These are phyloP conservation scores for Gelatoporia subvermispora DNA, from an alignment of 768 basidiomycete species.

Conservation along the genomic window DNA sequence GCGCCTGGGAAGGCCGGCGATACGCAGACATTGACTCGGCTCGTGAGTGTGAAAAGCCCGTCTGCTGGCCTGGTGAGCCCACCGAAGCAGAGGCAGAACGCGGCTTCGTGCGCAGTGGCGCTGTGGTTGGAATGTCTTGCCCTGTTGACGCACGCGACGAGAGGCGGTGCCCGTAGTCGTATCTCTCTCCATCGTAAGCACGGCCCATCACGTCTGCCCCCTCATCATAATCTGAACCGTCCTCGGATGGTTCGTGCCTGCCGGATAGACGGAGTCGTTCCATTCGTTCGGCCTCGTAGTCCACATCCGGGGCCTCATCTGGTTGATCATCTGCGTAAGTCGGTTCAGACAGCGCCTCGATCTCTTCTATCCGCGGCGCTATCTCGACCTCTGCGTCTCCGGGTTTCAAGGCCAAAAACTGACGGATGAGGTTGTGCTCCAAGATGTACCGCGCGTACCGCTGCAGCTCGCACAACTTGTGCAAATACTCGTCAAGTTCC, in stretches of 20 bases:
- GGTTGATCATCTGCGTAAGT: conserved; percentile 1
- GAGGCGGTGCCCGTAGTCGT: conserved; percentile 9
- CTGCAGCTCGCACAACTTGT: conserved; percentile 70
- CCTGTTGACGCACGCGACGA: neutral
- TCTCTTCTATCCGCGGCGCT: conserved; percentile 53
- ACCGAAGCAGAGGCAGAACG: neutral
- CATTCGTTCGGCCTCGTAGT: conserved; percentile 43
- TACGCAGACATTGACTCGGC: conserved; percentile 13
- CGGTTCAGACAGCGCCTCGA: conserved; percentile 43
- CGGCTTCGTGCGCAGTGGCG: conserved; percentile 6
- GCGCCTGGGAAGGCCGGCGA: conserved; percentile 8
- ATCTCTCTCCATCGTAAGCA: conserved; percentile 10
- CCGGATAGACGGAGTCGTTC: conserved; percentile 44
- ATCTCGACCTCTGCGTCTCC: conserved; percentile 78
- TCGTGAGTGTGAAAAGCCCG: conserved; percentile 8
- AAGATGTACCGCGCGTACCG: conserved; percentile 74
- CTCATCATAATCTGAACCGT: conserved; percentile 51
- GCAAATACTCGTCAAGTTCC: conserved; percentile 88
- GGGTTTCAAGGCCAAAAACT: conserved; percentile 79
- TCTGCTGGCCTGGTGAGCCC: too few species aligned
- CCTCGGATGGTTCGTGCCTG: conserved; percentile 45
- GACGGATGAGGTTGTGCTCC: conserved; percentile 72
- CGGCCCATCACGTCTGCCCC: conserved; percentile 9
- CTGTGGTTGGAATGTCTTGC: neutral
- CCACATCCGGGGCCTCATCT: conserved; percentile 18